phyloP scores from a whole-genome alignment of 306 rosid genomes.

The Oxytropis ochrocephala region DNA sequence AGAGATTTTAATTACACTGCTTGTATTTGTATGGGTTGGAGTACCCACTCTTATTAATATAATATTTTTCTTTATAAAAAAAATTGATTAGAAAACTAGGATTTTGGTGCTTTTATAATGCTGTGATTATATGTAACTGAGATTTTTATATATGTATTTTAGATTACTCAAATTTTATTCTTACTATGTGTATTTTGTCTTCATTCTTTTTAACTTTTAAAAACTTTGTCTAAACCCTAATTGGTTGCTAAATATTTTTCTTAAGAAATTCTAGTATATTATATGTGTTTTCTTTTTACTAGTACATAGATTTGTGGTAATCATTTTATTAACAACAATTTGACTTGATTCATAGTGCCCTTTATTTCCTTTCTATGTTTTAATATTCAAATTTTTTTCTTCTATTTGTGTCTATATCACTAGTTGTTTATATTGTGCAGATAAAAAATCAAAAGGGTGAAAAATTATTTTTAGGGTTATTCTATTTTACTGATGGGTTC shows the following conservation, averaged over 20 bases:
- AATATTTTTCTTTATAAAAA: too few species aligned
- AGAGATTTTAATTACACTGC: too few species aligned
- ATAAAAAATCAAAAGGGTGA: constrained; percentile 29
- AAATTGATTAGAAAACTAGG: constrained; percentile 47
- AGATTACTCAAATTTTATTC: neutral
- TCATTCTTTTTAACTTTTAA: neutral
- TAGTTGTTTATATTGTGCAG: constrained; percentile 15
- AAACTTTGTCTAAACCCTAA: constrained; percentile 31
- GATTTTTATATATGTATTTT: neutral
- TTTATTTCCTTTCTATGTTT: neutral
- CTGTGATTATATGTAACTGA: constrained; percentile 33
- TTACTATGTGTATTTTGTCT: neutral
- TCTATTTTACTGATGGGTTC: constrained; percentile 29
- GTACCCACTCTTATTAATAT: too few species aligned
- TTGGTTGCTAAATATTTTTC: constrained; percentile 3
- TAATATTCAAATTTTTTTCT: neutral
- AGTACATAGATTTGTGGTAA: neutral
- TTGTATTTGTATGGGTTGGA: too few species aligned
- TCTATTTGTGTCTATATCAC: neutral
- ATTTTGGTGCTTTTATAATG: constrained; percentile 18
- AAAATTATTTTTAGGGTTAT: constrained; percentile 17
- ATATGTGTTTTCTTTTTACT: neutral
- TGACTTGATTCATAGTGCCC: neutral
- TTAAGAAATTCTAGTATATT: neutral
- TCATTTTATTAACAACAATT: neutral